phyloP scores from a whole-genome alignment of 2,329 filamentous ascomycete genomes.

The Daldinia sp. region DNA sequence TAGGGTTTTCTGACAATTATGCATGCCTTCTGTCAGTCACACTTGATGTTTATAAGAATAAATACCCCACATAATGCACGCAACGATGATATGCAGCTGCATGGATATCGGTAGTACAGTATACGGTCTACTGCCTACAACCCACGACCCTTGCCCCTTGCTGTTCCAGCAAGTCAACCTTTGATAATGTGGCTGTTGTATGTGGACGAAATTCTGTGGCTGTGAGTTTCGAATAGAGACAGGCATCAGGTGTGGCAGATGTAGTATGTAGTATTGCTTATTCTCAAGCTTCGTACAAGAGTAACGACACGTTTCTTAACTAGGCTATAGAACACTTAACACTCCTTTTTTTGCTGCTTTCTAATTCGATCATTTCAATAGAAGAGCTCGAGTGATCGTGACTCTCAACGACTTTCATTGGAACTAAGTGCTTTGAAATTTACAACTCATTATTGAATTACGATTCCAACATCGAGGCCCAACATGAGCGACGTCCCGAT shows the following conservation, averaged over 20 bases:
- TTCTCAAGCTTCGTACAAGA: not conserved
- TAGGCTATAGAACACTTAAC: not conserved
- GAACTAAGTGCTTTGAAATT: not conserved
- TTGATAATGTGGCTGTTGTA: not conserved
- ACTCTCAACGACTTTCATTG: not conserved
- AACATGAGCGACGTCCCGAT: constrained; percentile 57
- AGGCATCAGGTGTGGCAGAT: not conserved
- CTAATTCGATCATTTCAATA: not conserved
- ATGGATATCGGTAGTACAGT: constrained; percentile 9
- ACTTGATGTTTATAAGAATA: not conserved
- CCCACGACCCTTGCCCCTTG: no score
- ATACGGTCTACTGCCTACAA: not conserved
- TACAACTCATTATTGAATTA: not conserved
- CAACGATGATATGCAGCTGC: constrained; percentile 2
- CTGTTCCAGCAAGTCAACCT: not conserved
- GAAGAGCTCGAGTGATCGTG: not conserved
- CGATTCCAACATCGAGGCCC: not conserved
- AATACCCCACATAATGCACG: constrained; percentile 5
- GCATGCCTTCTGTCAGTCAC: not conserved
- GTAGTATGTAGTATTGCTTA: constrained; percentile 3
- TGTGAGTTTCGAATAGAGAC: not conserved
- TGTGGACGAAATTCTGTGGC: not conserved
- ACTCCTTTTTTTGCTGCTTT: not conserved
- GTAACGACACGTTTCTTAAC: not conserved
- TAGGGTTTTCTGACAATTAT: constrained; percentile 14